These are phyloP conservation scores for Groenewaldozyma auringiensis DNA, from an alignment of 1,139 yeast genomes.

Conservation along the genomic window DNA sequence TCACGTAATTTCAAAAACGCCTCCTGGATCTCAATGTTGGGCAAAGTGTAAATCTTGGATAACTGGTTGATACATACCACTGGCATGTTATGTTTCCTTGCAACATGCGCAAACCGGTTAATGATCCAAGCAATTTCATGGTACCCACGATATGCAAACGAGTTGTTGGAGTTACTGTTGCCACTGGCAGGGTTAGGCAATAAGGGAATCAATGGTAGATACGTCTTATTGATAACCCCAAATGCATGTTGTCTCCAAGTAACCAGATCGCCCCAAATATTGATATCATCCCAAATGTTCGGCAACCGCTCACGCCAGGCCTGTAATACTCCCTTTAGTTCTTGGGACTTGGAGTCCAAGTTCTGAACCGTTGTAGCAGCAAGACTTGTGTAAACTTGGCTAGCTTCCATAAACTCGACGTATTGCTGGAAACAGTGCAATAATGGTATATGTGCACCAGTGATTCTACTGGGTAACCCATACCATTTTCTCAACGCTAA, in stretches of 20 bases:
- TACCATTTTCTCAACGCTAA: conserved; percentile 90
- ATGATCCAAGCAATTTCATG: conserved; percentile 99
- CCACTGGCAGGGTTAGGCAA: conserved; percentile 68
- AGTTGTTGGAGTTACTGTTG: conserved; percentile 55
- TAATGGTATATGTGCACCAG: conserved; percentile 82
- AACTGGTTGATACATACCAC: conserved; percentile 92
- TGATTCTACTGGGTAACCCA: conserved; percentile 70
- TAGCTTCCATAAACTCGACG: conserved; percentile 96
- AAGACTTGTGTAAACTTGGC: conserved; percentile 84
- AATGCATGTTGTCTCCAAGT: conserved; percentile 99
- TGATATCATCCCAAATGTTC: conserved; percentile 94
- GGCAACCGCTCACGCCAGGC: conserved; percentile 98
- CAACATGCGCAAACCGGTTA: conserved; percentile 96
- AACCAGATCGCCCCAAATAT: conserved; percentile 93
- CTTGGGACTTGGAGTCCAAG: conserved; percentile 86
- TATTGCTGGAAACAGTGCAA: conserved; percentile 95
- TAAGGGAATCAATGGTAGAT: conserved; percentile 86
- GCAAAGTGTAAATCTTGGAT: conserved; percentile 88
- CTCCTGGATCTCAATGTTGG: conserved; percentile 96
- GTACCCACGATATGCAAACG: conserved; percentile 93
- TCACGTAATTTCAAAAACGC: conserved; percentile 93
- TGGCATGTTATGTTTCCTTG: conserved; percentile 92
- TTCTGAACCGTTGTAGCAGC: conserved; percentile 89
- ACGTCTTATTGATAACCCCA: conserved; percentile 91
- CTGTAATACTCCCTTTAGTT: conserved; percentile 84